phyloP scores from a whole-genome alignment of 371 early-diverging fungal species.

The Mucor racemosus region DNA sequence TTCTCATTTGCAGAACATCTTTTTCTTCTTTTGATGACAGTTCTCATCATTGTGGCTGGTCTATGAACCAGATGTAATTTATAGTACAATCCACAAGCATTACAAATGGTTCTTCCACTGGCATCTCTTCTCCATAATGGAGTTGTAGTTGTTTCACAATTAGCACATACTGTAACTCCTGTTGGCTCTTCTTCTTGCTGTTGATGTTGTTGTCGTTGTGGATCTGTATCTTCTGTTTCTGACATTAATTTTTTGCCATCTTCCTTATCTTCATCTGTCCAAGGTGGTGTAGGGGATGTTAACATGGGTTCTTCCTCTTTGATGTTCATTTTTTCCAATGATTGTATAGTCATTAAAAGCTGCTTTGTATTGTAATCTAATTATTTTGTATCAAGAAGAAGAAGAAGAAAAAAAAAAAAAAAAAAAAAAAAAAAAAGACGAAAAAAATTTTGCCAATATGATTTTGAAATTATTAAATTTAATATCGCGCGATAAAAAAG shows the following conservation, averaged over 20 bases:
- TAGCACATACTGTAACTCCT: conserved; percentile 58
- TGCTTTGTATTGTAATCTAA: not conserved
- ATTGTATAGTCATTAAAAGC: conserved; percentile 16
- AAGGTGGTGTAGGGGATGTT: conserved; percentile 13
- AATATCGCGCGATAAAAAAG: conserved; percentile 8
- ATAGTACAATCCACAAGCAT: conserved; percentile 84
- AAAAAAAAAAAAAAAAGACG: not conserved
- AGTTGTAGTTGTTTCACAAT: conserved; percentile 76
- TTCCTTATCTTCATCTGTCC: conserved; percentile 32
- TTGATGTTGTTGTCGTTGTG: not conserved
- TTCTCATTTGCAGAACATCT: conserved; percentile 30
- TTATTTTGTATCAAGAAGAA: not conserved
- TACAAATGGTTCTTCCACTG: conserved; percentile 72
- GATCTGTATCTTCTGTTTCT: not conserved
- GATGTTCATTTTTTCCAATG: conserved; percentile 21
- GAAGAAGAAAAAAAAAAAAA: conserved; percentile 1
- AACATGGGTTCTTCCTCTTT: conserved; percentile 16
- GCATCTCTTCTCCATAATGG: conserved; percentile 82
- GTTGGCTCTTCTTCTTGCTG: conserved; percentile 2
- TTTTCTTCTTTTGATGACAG: conserved; percentile 62
- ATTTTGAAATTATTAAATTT: not conserved
- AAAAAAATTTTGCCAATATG: conserved; percentile 6
- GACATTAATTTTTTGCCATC: not conserved
- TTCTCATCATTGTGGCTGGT: conserved; percentile 59
- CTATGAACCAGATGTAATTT: conserved; percentile 71